A percentile compares a stretch with the other conserved stretches of the same genome.
Evolutionary conservation across 805 yeast genomes (phyloP).

Genomic region (Cyberlindnera petersonii): DNA sequence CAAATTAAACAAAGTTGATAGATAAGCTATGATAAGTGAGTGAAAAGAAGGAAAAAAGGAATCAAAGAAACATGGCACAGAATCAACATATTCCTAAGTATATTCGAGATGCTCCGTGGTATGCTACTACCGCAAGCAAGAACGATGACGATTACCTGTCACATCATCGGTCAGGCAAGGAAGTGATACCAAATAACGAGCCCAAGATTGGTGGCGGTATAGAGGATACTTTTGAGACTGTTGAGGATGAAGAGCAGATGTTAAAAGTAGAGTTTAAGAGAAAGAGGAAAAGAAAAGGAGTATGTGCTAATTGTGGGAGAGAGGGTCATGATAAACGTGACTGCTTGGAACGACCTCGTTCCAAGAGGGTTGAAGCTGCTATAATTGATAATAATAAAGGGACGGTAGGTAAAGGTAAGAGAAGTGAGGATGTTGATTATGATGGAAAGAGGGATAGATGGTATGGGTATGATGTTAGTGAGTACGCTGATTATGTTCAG

Average conservation of each 20-base stretch:
- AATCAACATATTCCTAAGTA: slow-evolving; percentile 39
- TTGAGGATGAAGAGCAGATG: not conserved
- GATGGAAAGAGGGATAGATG: slow-evolving; percentile 30
- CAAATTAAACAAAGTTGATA: not conserved
- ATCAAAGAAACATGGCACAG: too few relatives aligned
- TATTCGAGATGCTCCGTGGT: slow-evolving; percentile 41
- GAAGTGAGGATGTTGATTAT: slow-evolving; percentile 26
- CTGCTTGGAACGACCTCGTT: slow-evolving; percentile 56
- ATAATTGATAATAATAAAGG: slow-evolving; percentile 14
- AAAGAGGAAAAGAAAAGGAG: slow-evolving; percentile 30
- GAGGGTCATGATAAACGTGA: slow-evolving; percentile 45
- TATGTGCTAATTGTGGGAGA: slow-evolving; percentile 58
- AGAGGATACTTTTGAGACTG: slow-evolving; percentile 38
- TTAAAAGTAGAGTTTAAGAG: not conserved
- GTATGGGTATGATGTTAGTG: slow-evolving; percentile 70
- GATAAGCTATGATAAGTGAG: too few relatives aligned
- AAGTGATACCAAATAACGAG: slow-evolving; percentile 37
- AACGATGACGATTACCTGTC: slow-evolving; percentile 34
- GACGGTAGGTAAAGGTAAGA: slow-evolving; percentile 13
- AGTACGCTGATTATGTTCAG: slow-evolving; percentile 49
- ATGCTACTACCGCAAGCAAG: slow-evolving; percentile 25
- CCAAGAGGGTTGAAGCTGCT: slow-evolving; percentile 18
- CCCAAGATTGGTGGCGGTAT: slow-evolving; percentile 58
- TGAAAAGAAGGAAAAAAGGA: too few relatives aligned
- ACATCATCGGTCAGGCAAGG: slow-evolving; percentile 46